phyloP scores from a whole-genome alignment of 257 asterid genomes.

The Solanum medicagineum region DNA sequence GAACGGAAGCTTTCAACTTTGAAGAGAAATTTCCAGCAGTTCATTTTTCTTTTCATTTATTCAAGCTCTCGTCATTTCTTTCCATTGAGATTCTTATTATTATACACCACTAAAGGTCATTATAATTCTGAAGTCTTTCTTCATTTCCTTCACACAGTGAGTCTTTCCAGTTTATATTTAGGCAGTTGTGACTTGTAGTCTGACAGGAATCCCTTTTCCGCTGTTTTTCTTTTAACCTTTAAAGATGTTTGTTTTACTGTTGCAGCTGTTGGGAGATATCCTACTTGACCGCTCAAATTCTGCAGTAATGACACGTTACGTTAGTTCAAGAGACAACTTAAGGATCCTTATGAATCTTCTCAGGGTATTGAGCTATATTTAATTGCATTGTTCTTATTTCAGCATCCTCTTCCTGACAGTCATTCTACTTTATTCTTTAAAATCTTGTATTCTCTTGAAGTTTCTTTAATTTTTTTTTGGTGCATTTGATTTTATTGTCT shows the following conservation, averaged over 20 bases:
- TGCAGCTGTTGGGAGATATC: slow-evolving; percentile 80
- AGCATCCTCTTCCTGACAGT: background rate
- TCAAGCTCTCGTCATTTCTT: background rate
- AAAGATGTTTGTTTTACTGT: background rate
- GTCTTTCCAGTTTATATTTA: background rate
- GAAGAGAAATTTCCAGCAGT: background rate
- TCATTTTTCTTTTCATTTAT: background rate
- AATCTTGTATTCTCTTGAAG: background rate
- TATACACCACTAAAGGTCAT: background rate
- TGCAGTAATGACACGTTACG: slow-evolving; percentile 73
- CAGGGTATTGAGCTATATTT: slow-evolving; percentile 41
- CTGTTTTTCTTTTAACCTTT: background rate
- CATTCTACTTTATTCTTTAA: background rate
- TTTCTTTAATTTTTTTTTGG: background rate
- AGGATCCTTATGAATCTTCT: slow-evolving; percentile 94
- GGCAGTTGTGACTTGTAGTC: background rate
- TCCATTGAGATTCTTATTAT: background rate
- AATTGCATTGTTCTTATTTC: background rate
- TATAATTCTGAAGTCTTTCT: background rate
- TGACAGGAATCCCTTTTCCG: background rate
- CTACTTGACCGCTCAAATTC: slow-evolving; percentile 84
- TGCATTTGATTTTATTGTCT: background rate
- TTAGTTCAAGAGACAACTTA: slow-evolving; percentile 74
- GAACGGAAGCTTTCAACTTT: background rate
- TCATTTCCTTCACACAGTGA: background rate